These are phyloP conservation scores for Boletus sp. DNA, from an alignment of 1,284 basidiomycete species.

Conservation along the genomic window DNA sequence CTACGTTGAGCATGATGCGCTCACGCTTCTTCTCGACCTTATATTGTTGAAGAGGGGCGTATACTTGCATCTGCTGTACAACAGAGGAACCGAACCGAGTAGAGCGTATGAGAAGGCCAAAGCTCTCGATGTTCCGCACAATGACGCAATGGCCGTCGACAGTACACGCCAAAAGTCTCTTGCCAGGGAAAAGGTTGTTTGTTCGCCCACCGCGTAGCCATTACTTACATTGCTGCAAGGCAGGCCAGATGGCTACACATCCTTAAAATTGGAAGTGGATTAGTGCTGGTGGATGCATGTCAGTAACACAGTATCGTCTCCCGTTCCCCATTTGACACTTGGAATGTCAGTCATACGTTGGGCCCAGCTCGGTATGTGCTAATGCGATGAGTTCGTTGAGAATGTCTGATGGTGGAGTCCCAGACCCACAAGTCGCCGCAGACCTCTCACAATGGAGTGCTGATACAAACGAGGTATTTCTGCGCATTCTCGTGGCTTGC, in stretches of 20 bases:
- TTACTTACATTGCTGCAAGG: conserved; percentile 33
- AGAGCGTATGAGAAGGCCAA: conserved; percentile 28
- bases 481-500: conserved; percentile 60
- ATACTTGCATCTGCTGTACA: conserved; percentile 88
- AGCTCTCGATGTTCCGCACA: neutral
- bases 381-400: neutral
- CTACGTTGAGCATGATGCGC: conserved; percentile 82
- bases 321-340: conserved; percentile 9
- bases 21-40: conserved; percentile 78
- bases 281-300: conserved; percentile 70
- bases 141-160: neutral
- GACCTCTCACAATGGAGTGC: conserved; percentile 44
- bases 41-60: conserved; percentile 85
- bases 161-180: conserved; percentile 1
- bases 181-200: conserved; percentile 25
- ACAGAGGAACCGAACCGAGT: conserved; percentile 67
- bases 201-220: neutral
- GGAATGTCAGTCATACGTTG: conserved; percentile 62
- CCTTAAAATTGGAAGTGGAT: conserved; percentile 50
- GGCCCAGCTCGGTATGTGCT: conserved; percentile 55
- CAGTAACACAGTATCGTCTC: conserved; percentile 28
- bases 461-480: conserved; percentile 47
- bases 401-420: conserved; percentile 3
- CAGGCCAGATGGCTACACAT: conserved; percentile 58
- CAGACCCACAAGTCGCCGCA: conserved; percentile 38